Conservation (phyloP, 495 filamentous ascomycete genomes). For the Neurospora sublineolata region DNA sequence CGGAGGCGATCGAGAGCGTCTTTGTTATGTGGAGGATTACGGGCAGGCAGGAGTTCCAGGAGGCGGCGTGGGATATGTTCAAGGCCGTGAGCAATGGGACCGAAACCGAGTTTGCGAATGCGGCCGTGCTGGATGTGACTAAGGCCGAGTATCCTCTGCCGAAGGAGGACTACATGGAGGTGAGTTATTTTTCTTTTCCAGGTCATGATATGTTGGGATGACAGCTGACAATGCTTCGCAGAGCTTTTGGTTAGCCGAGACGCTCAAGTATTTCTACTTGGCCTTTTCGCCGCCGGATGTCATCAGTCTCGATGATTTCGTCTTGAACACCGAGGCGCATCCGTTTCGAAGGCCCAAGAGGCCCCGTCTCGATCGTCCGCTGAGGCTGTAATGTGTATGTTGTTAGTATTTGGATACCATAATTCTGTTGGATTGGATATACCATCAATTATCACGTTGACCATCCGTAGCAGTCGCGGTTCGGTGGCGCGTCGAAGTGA, state of each 20-base stretch:
- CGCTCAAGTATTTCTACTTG: constrained; percentile 69
- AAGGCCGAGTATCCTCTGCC: constrained; percentile 11
- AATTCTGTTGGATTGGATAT: background rate
- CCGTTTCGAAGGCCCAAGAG: constrained; percentile 30
- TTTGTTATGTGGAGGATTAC: constrained; percentile 65
- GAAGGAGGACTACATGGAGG: constrained; percentile 37
- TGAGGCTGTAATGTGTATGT: background rate
- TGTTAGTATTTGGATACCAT: background rate
- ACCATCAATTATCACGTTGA: background rate
- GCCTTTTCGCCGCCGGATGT: constrained; percentile 56
- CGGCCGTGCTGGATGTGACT: constrained; percentile 51
- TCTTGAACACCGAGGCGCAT: constrained; percentile 49
- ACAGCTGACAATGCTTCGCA: constrained; percentile 41
- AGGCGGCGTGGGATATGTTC: constrained; percentile 70
- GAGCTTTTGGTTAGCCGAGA: constrained; percentile 42
- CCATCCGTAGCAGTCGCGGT: background rate
- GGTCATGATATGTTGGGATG: background rate
- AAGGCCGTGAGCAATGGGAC: constrained; percentile 48
- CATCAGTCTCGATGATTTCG: constrained; percentile 64
- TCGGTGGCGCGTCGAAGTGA: background rate
- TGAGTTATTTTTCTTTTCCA: constrained; percentile 1
- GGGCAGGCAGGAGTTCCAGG: constrained; percentile 48
- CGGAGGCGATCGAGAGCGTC: constrained; percentile 57
- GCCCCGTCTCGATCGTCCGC: background rate
- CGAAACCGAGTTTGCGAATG: constrained; percentile 47